Evolutionary conservation across 202 grass and related monocot genomes (phyloP).

Genomic region (Carex sylvatica): DNA sequence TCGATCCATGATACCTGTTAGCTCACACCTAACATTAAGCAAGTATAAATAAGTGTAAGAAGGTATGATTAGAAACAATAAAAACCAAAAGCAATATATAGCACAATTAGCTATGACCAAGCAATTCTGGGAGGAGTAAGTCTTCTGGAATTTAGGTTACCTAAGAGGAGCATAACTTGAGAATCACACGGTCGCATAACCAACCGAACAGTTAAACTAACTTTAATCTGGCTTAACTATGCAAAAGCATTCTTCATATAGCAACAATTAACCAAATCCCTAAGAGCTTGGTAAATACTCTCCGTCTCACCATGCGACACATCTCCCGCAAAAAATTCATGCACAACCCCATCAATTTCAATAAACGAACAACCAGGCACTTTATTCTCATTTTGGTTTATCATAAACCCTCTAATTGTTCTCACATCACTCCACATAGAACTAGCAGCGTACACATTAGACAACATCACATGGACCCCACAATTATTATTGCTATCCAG

Average conservation of each 20-base stretch:
- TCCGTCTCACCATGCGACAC: constrained; percentile 52
- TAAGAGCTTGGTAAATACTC: constrained; percentile 58
- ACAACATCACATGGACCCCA: constrained; percentile 74
- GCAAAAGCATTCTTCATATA: constrained; percentile 21
- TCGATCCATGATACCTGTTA: constrained; percentile 47
- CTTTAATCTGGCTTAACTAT: constrained; percentile 1
- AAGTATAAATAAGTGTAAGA: constrained; percentile 21
- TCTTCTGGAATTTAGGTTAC: constrained; percentile 15
- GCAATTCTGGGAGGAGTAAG: background rate
- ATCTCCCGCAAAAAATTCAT: constrained; percentile 72
- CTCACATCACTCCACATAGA: constrained; percentile 79
- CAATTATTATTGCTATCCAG: constrained; percentile 35
- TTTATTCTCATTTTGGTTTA: constrained; percentile 46
- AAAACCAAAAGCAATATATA: background rate
- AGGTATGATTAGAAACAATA: constrained; percentile 1
- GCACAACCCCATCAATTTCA: constrained; percentile 72
- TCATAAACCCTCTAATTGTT: constrained; percentile 53
- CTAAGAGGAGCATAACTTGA: background rate
- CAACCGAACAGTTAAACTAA: background rate
- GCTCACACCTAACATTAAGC: constrained; percentile 10
- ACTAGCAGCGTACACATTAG: constrained; percentile 83
- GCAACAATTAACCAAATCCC: constrained; percentile 30
- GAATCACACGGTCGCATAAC: background rate
- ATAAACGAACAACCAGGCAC: constrained; percentile 81
- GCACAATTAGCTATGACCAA: background rate